Evolutionary conservation across 192 early-diverging fungal species (phyloP).

Genomic region (Mortierella claussenii): DNA sequence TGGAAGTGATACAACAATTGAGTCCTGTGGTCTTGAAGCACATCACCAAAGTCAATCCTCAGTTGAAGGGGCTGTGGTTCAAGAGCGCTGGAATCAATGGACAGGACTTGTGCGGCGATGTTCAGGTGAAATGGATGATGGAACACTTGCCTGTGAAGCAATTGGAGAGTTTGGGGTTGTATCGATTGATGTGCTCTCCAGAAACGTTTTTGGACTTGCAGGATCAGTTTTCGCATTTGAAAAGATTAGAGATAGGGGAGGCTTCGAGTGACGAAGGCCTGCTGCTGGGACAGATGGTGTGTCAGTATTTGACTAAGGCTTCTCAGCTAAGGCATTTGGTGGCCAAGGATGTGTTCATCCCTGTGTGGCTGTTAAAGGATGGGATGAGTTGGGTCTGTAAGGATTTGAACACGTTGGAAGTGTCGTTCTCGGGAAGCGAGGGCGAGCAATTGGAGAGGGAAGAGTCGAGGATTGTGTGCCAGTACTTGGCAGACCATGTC

Average conservation of each 20-base stretch:
- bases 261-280: neutral
- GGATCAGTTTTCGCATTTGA: neutral
- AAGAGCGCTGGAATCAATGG: neutral
- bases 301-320: neutral
- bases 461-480: constrained; percentile 1
- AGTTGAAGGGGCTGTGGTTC: neutral
- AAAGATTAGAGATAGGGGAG: constrained; percentile 5
- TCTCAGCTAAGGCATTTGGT: constrained; percentile 3
- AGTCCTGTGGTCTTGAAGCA: neutral
- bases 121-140: neutral
- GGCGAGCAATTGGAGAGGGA: neutral
- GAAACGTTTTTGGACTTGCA: neutral
- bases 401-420: constrained; percentile 3
- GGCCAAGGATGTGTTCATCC: constrained; percentile 5
- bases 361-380: neutral
- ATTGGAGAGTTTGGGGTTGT: neutral
- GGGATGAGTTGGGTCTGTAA: neutral
- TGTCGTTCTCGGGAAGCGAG: neutral
- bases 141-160: neutral
- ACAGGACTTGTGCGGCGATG: neutral
- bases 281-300: neutral
- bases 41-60: constrained; percentile 11
- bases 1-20: constrained; percentile 1
- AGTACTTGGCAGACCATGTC: constrained; percentile 2
- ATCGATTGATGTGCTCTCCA: neutral